Percentiles rank a stretch among this genome's conserved stretches.
Conservation (phyloP, 306 rosid species). For the Vigna reflexopilosa region DNA sequence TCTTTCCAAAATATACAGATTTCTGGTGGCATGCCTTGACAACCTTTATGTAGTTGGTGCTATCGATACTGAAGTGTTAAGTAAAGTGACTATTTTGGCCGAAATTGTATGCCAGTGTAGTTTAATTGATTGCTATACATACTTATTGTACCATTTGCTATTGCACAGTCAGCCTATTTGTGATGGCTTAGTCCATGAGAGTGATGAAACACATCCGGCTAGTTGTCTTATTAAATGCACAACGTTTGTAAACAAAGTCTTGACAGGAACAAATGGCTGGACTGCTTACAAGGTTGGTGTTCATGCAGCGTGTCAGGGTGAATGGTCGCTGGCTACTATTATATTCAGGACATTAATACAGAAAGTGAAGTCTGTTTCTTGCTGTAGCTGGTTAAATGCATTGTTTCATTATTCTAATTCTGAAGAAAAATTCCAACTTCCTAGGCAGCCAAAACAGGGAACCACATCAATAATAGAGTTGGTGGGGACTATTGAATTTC, state of each 20-base stretch:
- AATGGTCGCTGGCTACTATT: constrained; percentile 24
- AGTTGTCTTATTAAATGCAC: constrained; percentile 9
- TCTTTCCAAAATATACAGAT: constrained; percentile 50
- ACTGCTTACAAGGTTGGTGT: constrained; percentile 32
- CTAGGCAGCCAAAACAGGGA: constrained; percentile 44
- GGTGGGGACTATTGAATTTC: constrained; percentile 43
- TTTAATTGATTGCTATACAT: constrained; percentile 53
- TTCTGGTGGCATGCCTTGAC: constrained; percentile 56
- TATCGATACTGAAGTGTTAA: constrained; percentile 40
- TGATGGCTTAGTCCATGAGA: constrained; percentile 49
- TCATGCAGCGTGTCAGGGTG: constrained; percentile 29
- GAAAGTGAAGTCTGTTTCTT: constrained; percentile 33
- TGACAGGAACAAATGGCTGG: constrained; percentile 33
- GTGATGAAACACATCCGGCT: constrained; percentile 21
- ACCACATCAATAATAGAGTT: constrained; percentile 44
- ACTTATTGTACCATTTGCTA: constrained; percentile 53
- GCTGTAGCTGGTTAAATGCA: constrained; percentile 33
- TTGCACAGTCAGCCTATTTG: constrained; percentile 55
- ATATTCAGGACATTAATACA: constrained; percentile 3
- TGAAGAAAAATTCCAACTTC: constrained; percentile 54
- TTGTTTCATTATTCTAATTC: constrained; percentile 57
- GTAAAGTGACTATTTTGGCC: constrained; percentile 18
- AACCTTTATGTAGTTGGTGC: constrained; percentile 48
- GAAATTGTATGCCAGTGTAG: constrained; percentile 53
- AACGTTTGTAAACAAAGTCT: not conserved